These are phyloP conservation scores for Hanseniaspora occidentalis DNA, from an alignment of 805 yeast genomes.

Conservation along the genomic window DNA sequence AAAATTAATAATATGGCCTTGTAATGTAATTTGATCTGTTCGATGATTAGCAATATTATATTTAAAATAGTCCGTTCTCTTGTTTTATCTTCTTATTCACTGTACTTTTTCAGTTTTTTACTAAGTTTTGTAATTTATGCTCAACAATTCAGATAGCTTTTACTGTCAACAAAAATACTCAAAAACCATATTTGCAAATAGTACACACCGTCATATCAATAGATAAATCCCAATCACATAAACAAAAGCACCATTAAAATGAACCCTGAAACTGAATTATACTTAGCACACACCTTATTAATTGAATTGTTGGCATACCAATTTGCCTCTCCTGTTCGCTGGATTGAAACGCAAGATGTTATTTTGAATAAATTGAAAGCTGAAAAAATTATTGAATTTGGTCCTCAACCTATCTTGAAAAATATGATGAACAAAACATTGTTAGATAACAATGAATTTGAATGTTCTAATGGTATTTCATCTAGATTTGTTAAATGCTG, in stretches of 20 bases:
- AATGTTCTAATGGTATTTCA: constrained; percentile 1
- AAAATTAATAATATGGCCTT: too few species aligned
- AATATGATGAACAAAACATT: constrained; percentile 86
- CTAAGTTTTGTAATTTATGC: too few species aligned
- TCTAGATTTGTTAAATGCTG: constrained; percentile 34
- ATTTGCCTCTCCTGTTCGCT: constrained; percentile 87
- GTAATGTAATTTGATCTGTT: constrained; percentile 1
- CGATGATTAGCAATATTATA: background rate
- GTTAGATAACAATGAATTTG: constrained; percentile 66
- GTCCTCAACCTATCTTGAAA: constrained; percentile 84
- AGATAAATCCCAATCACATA: background rate
- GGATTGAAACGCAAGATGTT: constrained; percentile 92
- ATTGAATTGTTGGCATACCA: constrained; percentile 84
- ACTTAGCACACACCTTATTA: constrained; percentile 69
- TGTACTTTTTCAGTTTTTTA: too few species aligned
- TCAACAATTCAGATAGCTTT: too few species aligned
- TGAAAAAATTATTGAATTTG: constrained; percentile 80
- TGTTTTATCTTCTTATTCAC: too few species aligned
- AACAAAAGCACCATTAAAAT: background rate
- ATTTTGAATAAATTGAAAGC: constrained; percentile 67
- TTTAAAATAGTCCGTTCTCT: too few species aligned
- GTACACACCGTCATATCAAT: background rate
- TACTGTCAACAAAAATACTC: too few species aligned
- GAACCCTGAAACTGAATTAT: constrained; percentile 71
- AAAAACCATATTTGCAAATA: too few species aligned